These are phyloP conservation scores for Starmerella etchellsii DNA, from an alignment of 805 yeast species.

Conservation along the genomic window DNA sequence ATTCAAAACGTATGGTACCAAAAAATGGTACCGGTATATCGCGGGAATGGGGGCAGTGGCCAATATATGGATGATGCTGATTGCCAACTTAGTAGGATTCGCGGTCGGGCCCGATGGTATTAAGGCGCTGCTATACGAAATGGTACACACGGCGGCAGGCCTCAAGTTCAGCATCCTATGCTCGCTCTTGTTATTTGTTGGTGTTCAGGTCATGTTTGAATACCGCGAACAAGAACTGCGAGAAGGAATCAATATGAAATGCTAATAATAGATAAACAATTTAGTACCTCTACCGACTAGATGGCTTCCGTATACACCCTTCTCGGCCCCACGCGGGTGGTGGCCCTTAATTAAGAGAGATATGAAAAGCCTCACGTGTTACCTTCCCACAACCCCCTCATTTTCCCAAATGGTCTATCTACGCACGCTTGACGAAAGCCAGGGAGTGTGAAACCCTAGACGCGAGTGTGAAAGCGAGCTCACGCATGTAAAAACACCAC, in stretches of 20 bases:
- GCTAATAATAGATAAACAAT: slow-evolving; percentile 39
- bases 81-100: slow-evolving; percentile 89
- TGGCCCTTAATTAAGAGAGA: no score
- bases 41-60: slow-evolving; percentile 80
- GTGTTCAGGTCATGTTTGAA: slow-evolving; percentile 89
- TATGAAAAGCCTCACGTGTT: no score
- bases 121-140: slow-evolving; percentile 45
- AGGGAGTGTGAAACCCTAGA: no score
- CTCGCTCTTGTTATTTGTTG: slow-evolving; percentile 60
- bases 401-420: no score
- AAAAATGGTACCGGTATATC: slow-evolving; percentile 64
- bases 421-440: no score
- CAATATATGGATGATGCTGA: slow-evolving; percentile 96
- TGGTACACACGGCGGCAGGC: slow-evolving; percentile 63
- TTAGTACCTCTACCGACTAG: no score
- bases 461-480: no score
- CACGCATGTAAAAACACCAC: no score
- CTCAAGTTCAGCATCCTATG: slow-evolving; percentile 46
- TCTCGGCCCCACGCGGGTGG: no score
- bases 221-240: slow-evolving; percentile 75
- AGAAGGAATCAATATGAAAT: slow-evolving; percentile 67
- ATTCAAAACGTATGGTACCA: slow-evolving; percentile 28
- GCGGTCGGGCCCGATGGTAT: slow-evolving; percentile 88
- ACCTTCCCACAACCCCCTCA: no score
- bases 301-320: no score